Evolutionary conservation across 768 basidiomycete species (phyloP).

Genomic region (Xanthoconium purpureum): DNA sequence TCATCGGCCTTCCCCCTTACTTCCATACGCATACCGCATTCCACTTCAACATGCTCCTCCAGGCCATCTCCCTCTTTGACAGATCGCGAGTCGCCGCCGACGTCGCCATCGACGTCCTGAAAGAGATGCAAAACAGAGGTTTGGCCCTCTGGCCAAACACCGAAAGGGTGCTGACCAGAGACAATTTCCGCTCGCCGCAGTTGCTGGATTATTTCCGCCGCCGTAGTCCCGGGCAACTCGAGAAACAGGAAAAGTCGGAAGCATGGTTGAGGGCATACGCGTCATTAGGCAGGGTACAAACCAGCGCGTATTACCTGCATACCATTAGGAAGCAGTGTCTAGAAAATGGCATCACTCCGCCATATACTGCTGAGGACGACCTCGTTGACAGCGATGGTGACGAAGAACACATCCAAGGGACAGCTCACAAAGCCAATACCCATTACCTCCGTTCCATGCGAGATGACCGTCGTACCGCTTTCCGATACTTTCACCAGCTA

Average conservation of each 20-base stretch:
- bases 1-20: conserved; percentile 33
- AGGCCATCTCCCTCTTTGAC: conserved; percentile 45
- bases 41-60: conserved; percentile 53
- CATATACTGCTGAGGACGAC: conserved; percentile 16
- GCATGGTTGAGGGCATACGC: conserved; percentile 23
- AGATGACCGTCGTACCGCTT: conserved; percentile 42
- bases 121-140: conserved; percentile 45
- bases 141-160: conserved; percentile 41
- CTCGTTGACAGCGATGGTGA: neutral
- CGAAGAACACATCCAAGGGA: conserved; percentile 12
- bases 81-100: conserved; percentile 39
- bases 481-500: conserved; percentile 44
- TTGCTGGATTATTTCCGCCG: conserved; percentile 46
- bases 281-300: conserved; percentile 32
- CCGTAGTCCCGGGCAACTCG: neutral
- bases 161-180: conserved; percentile 43
- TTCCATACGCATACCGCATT: conserved; percentile 22
- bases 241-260: conserved; percentile 8
- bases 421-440: conserved; percentile 40
- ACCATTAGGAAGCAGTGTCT: conserved; percentile 35
- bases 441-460: conserved; percentile 41
- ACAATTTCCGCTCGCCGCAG: conserved; percentile 50
- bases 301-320: conserved; percentile 39
- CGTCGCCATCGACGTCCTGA: conserved; percentile 40
- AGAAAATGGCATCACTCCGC: conserved; percentile 15